Evolutionary conservation across 805 yeast species (phyloP), one percentile per base, ranked within the genome.

Genomic region (Kodamaea kakaduensis): DNA sequence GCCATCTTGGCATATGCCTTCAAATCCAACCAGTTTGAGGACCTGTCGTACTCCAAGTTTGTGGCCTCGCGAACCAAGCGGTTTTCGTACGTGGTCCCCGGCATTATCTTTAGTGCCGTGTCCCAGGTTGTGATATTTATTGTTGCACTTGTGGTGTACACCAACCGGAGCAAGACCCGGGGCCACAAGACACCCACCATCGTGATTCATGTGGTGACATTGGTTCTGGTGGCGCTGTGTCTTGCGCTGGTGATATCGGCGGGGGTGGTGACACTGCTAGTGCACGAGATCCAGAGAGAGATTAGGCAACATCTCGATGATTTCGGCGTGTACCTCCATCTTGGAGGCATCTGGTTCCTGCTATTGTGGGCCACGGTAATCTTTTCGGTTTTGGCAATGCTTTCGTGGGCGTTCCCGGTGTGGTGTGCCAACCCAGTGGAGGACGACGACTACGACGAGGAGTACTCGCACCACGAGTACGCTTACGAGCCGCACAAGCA

Each of bases 371-470:
- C 59, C 4, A 42, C 60, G 1, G 48, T 62, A 31, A 49, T 38
- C 1, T 44, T 53, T 17, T 22, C 55, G 4, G 27, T 47, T 9
- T 13, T 61, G 9, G 39, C 54, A 12, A 56, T 56, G 58, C 28
- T 58, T 12, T 42, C 60, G 6, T 65, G 71, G 71, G 50, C 46
- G 5, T 36, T 63, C 6, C 71, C 71, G 1, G 25, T 42, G 38
- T 43, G 84, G 83, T 78, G 81, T 58, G 71, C 75, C 6, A 69
- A 73, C 33, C 75, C 77, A 4, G 49, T 52, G 1, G 53, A 40
- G 4, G 53, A 49, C n/a, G 49, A 48, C 20, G 35, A 44, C 15
- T 33, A 17, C 21, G 32, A 40, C 30, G 15, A 34, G 13, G 31
- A 33, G 16, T 17, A 18, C 15, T 25, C 25, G 12, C 20, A 12